Base-by-base conservation (phyloP, 108 stramenopile genomes). In the Fistulifera pelliculosa region DNA sequence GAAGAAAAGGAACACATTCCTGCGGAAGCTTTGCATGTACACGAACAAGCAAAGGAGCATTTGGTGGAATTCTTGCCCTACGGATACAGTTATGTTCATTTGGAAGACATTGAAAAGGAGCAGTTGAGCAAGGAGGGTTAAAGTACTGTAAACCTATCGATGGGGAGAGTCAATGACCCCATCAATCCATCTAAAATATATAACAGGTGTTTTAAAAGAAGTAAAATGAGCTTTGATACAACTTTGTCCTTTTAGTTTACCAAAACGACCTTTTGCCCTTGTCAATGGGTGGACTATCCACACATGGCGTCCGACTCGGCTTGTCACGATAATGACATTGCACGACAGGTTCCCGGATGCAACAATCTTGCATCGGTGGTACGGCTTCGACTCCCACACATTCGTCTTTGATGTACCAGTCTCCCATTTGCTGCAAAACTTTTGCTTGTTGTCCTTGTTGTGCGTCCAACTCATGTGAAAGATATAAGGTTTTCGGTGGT, bases 31-130 rank as follows among this genome's bases (percentile, higher is more conserved):
- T 48, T 69, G 48, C 68, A 84, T 44, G 82, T 74, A 43, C 73
- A 76, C 38, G 43, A 70, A 51, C 55, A 69, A 62, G 90, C 92
- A 17, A 70, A 74, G 56, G 92, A 93, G 41, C 93, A 94, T 61
- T 52, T 76, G 15, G 63, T 76, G n/a, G 95, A 96, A 64, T 93
- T 92, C 70, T 74, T 96, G 55, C 95, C 95, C 2, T 66, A 75
- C 41, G 89, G 90, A 38, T 82, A 73, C 58, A 75, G 81, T 39
- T 93, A 89, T 60, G 66, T 89, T 48, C 87, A 93, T 45, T 74
- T 93, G 73, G 91, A 93, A 60, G 87, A 93, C 39, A 57, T 89
- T 56, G 91, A 88, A 62, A 65, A 76, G n/a, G 59, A 85, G 26
- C 21, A 17, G 16, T 17, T 21, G 44, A 21, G 44, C 19, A 45